Percentiles rank a stretch among this genome's conserved stretches.
Evolutionary conservation across 2,329 filamentous ascomycete species (phyloP).

Genomic region (Colletotrichum gloeosporioides): DNA sequence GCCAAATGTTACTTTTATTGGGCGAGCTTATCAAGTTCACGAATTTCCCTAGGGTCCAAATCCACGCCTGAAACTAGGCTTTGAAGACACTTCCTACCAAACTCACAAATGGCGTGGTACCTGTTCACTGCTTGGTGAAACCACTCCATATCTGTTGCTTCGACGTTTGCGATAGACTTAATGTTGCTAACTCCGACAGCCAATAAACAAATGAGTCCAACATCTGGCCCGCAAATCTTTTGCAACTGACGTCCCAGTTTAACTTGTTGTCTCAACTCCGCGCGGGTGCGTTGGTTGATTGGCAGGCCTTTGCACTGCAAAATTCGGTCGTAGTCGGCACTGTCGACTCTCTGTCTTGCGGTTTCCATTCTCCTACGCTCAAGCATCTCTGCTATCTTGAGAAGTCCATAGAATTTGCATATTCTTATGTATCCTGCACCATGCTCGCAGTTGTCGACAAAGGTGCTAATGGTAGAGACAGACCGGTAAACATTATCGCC

Average conservation of each 20-base stretch:
- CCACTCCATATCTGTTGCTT: not conserved
- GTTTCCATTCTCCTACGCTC: not conserved
- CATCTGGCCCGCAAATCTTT: not conserved
- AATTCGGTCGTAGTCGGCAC: not conserved
- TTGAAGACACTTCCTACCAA: not conserved
- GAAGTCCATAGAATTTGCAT: not conserved
- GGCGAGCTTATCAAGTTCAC: not conserved
- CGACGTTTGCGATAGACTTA: not conserved
- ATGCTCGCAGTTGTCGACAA: not conserved
- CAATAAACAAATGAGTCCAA: not conserved
- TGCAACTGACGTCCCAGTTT: not conserved
- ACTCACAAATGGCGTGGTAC: not conserved
- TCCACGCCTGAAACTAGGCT: not conserved
- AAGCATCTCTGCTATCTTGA: not conserved
- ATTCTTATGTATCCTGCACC: not conserved
- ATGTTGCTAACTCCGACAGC: not conserved
- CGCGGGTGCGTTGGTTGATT: not conserved
- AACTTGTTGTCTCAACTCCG: not conserved
- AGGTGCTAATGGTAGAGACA: not conserved
- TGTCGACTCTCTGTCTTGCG: not conserved
- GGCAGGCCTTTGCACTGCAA: not conserved
- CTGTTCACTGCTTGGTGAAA: not conserved
- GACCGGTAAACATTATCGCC: not conserved
- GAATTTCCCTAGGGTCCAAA: not conserved
- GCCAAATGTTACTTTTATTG: not conserved